Evolutionary conservation across 2,329 filamentous ascomycete genomes (phyloP), one percentile per base, ranked within the genome.

Genomic region (Fusarium sambucinum): DNA sequence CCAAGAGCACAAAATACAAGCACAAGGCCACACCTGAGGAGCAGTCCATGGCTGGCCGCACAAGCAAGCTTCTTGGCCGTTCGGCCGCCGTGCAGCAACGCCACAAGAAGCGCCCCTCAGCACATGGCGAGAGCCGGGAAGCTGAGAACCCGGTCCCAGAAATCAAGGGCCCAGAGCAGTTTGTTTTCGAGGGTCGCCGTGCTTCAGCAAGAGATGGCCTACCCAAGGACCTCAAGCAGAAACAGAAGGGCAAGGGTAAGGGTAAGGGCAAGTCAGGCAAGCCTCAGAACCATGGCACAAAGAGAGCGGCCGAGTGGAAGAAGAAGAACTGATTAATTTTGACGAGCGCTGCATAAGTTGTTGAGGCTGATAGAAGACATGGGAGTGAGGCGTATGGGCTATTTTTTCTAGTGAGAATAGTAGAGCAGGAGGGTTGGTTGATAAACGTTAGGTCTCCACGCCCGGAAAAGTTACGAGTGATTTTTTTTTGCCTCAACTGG

Each of bases 141-240:
- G 75, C 56, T 25, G 19, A 64, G 11, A 52, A 58, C 50, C 42
- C 46, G 9, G 25, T 42, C 27, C 23, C 29, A 17, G 48, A 42
- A 17, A 77, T 86, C 69, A 86, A 87, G 79, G 84, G 86, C 2
- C 90, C 90, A 0, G 90, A 94, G 78, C 83, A 84, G 17, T 87
- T 94, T 66, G 86, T 94, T n/a, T 94, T 95, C 73, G 93, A 96
- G 77, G 93, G 93, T 1, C 89, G 90, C 67, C 86, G 93, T 55
- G 92, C 92, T 12, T 92, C 86, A 55, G 81, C 85, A 32, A 90
- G 85, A 59, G 87, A 90, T 63, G 90, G 87, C 6, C 89, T 84
- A 73, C 87, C 87, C 40, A 90, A 82, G 77, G 87, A 88, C 72
- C 77, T 87, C 64, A 90, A 85, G 76, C 79, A 90, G 35, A 85